Evolutionary conservation across 2,329 filamentous ascomycete species (phyloP), one percentile per base, ranked within the genome.

Genomic region (Curvularia sp.): DNA sequence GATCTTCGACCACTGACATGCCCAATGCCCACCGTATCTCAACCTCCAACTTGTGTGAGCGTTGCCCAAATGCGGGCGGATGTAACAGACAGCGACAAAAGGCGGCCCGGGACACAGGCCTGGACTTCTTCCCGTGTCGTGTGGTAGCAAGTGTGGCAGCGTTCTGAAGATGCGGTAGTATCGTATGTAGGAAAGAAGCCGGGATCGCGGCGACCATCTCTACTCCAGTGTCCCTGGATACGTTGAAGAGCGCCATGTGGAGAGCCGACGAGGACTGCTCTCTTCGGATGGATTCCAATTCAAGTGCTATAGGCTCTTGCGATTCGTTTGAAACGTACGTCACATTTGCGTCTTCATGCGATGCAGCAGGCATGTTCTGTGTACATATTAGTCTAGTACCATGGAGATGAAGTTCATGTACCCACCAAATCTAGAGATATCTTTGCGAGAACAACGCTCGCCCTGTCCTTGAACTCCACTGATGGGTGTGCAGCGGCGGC

Each of bases 1-100:
- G 53, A 7, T 60, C 60, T 49, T 74, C 72, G 30, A 73, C 66
- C 1, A 74, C 67, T 15, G 74, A 69, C 6, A 69, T 36, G 2
- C 66, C 69, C 38, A 73, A 38, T 1, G 55, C 56, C 72, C 72
- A 77, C n/a, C 74, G 66, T 39, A 75, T 56, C 48, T 74, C 69
- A 5, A 71, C 55, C 18, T 67, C 60, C 36, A 75, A 51, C 52
- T 46, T 59, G 18, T 69, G 63, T 27, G 41, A 19, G 5, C 42
- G 53, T 42, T 48, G 38, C 18, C 45, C 54, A 15, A 41, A 6
- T 1, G 46, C 15, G 13, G 65, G 59, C 4, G 58, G 59, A 2
- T 41, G 34, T 13, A 76, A 60, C 10, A 59, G 38, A 59, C 69
- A 71, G 51, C 66, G 66, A 52, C 63, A 61, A 53, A 76, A 76